Conservation (phyloP, 2,329 filamentous ascomycete genomes). For the Fusarium nelsonii region DNA sequence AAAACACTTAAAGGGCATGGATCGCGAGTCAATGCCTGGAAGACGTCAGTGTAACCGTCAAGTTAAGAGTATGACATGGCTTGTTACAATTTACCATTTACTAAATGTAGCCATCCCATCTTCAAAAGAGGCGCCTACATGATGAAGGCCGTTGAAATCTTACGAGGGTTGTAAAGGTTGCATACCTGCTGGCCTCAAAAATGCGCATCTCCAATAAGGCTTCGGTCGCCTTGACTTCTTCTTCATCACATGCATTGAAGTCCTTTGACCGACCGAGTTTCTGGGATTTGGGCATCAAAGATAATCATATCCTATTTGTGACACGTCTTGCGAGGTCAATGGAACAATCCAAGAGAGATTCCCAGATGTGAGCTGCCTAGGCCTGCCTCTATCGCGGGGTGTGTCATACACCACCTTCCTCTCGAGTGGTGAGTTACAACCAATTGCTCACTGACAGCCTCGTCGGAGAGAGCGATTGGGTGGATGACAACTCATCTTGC, state of each 20-base stretch:
- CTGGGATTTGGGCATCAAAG: background rate
- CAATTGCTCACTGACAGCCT: conserved; percentile 21
- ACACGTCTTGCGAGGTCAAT: conserved; percentile 11
- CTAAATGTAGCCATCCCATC: background rate
- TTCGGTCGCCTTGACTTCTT: background rate
- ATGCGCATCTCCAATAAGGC: background rate
- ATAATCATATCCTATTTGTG: conserved; percentile 19
- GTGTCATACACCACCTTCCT: background rate
- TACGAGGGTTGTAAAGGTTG: background rate
- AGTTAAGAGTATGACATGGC: rapidly evolving
- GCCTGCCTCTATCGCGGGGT: background rate
- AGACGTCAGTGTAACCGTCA: background rate
- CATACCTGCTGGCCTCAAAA: conserved; percentile 11
- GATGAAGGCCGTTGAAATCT: background rate
- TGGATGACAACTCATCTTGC: conserved; percentile 26
- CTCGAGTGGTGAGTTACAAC: background rate
- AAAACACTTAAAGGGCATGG: background rate
- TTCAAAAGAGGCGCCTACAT: background rate
- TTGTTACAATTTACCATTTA: background rate
- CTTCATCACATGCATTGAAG: background rate
- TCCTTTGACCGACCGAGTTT: background rate
- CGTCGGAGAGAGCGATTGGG: background rate
- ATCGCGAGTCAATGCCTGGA: background rate
- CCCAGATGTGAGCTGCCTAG: background rate
- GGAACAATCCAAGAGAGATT: background rate